These are phyloP conservation scores for Plenodomus tracheiphilus DNA, from an alignment of 2,329 filamentous ascomycete species.

Conservation along the genomic window DNA sequence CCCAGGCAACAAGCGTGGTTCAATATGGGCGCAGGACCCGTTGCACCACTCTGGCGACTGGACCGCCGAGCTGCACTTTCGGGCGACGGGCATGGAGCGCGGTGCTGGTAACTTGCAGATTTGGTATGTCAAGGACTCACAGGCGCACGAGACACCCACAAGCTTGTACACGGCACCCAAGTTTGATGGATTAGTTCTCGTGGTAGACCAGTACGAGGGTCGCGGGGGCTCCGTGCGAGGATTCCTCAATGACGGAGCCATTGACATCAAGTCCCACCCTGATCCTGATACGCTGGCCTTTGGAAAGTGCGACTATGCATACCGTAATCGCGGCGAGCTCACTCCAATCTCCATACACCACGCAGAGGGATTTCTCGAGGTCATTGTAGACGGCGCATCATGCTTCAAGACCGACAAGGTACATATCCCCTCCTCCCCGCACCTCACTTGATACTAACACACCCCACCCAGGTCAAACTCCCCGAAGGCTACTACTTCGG, in stretches of 20 bases:
- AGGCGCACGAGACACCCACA: constrained; percentile 65
- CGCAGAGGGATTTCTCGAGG: constrained; percentile 67
- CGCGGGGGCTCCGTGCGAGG: constrained; percentile 80
- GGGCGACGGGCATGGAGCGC: constrained; percentile 81
- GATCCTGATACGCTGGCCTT: constrained; percentile 86
- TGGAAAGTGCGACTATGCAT: constrained; percentile 86
- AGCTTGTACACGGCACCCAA: constrained; percentile 83
- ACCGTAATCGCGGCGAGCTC: constrained; percentile 87
- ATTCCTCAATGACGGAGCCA: constrained; percentile 89
- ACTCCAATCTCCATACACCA: constrained; percentile 77
- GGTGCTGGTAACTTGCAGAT: constrained; percentile 89
- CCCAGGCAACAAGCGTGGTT: constrained; percentile 82
- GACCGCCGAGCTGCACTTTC: constrained; percentile 83
- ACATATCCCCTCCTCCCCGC: constrained; percentile 8
- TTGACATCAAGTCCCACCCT: constrained; percentile 75
- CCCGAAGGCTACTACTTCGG: constrained; percentile 84
- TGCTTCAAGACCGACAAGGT: constrained; percentile 82
- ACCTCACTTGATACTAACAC: constrained; percentile 4
- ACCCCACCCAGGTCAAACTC: constrained; percentile 62
- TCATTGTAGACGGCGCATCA: constrained; percentile 75
- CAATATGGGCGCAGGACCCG: constrained; percentile 73
- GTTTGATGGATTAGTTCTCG: constrained; percentile 89
- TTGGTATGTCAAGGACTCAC: constrained; percentile 79
- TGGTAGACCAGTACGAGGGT: constrained; percentile 82
- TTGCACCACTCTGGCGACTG: constrained; percentile 68